Evolutionary conservation across 2,329 filamentous ascomycete genomes (phyloP).

Genomic region (Chrysoporthe puriensis): DNA sequence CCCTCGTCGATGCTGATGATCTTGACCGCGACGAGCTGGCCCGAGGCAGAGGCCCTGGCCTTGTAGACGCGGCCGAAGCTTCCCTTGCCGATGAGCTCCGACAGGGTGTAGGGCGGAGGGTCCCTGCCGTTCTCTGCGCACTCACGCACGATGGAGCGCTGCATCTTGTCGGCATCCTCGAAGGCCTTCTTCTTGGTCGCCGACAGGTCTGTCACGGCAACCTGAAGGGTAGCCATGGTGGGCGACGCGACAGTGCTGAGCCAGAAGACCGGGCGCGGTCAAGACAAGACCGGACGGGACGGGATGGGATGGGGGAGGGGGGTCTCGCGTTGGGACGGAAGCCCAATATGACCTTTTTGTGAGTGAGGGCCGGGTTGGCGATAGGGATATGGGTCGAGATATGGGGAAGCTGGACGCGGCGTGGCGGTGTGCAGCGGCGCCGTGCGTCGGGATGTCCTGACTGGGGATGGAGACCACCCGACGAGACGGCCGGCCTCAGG

Average conservation of each 20-base stretch:
- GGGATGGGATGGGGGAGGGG: background rate
- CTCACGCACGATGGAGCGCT: slow-evolving; percentile 59
- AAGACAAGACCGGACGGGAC: background rate
- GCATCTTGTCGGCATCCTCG: slow-evolving; percentile 68
- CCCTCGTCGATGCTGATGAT: slow-evolving; percentile 83
- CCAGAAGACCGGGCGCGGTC: background rate
- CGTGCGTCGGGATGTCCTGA: background rate
- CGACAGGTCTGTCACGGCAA: slow-evolving; percentile 37
- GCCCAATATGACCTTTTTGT: background rate
- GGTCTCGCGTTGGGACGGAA: background rate
- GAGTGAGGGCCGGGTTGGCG: background rate
- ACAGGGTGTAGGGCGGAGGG: slow-evolving; percentile 63
- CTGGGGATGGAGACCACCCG: background rate
- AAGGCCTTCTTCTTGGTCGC: slow-evolving; percentile 51
- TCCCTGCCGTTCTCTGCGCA: slow-evolving; percentile 59
- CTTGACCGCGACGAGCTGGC: slow-evolving; percentile 68
- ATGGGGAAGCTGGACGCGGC: background rate
- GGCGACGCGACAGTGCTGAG: background rate
- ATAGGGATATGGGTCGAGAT: background rate
- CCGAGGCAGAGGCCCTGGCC: slow-evolving; percentile 45
- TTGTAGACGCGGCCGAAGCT: slow-evolving; percentile 72
- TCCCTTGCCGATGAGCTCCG: slow-evolving; percentile 71
- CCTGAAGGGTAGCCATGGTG: slow-evolving; percentile 39
- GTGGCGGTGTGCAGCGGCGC: slow-evolving; percentile 1
- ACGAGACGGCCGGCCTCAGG: background rate